A percentile compares a stretch with the other conserved stretches of the same genome.
phyloP scores from a whole-genome alignment of 192 early-diverging fungal genomes.

The Coemansia sp. region DNA sequence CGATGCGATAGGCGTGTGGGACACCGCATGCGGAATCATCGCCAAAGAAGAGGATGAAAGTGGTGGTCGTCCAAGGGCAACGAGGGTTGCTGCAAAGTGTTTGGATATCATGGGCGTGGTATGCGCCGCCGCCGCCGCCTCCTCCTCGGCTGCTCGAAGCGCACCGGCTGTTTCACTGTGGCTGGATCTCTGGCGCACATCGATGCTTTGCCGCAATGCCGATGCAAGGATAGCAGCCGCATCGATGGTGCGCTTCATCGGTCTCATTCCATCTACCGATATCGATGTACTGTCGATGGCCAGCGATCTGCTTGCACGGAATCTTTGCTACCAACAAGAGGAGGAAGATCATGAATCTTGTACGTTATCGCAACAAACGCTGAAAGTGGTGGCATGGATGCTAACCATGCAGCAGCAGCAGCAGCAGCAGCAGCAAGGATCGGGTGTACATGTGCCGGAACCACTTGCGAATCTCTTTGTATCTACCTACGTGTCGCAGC shows the following conservation, averaged over 20 bases:
- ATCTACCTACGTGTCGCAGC: neutral
- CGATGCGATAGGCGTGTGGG: conserved; percentile 17
- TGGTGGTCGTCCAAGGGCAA: neutral
- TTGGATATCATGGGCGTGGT: neutral
- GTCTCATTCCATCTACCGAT: neutral
- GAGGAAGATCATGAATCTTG: neutral
- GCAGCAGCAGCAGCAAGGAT: neutral
- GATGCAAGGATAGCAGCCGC: neutral
- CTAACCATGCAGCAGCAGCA: neutral
- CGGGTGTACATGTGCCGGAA: neutral
- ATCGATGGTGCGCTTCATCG: conserved; percentile 11
- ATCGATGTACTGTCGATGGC: neutral
- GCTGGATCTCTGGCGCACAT: conserved; percentile 32
- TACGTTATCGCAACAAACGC: neutral
- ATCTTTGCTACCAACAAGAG: neutral
- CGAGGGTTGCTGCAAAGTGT: neutral
- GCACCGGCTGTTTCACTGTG: conserved; percentile 7
- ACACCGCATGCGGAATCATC: neutral
- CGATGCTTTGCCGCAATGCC: neutral
- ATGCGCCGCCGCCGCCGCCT: neutral
- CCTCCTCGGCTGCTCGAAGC: neutral
- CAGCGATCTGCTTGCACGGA: conserved; percentile 11
- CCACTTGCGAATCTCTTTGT: conserved; percentile 8
- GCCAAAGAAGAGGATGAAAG: neutral
- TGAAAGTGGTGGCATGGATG: conserved; percentile 9